These are phyloP conservation scores for Spiraea crenata DNA, from an alignment of 331 rosid genomes.

Conservation along the genomic window DNA sequence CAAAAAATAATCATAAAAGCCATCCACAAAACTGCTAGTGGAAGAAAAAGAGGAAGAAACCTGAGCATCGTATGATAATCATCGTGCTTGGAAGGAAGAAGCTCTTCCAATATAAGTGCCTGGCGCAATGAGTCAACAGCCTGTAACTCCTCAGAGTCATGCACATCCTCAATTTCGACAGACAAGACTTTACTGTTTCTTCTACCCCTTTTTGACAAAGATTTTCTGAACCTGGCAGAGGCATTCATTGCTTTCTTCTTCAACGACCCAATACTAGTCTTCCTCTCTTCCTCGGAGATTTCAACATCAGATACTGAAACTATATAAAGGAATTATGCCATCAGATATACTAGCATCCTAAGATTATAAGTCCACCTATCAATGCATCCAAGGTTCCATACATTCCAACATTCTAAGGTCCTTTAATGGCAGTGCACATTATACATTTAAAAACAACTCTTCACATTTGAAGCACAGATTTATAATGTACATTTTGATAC, in stretches of 20 bases:
- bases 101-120: conserved; percentile 68
- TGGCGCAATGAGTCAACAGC: conserved; percentile 73
- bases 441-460: neutral
- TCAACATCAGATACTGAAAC: conserved; percentile 34
- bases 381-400: neutral
- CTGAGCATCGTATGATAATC: conserved; percentile 92
- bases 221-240: conserved; percentile 59
- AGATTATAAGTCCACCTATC: neutral
- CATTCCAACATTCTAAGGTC: neutral
- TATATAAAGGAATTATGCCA: neutral
- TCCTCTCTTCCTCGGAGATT: conserved; percentile 43
- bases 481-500: neutral
- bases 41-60: conserved; percentile 29
- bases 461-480: neutral
- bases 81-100: conserved; percentile 78
- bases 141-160: conserved; percentile 62
- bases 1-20: neutral
- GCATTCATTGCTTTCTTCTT: conserved; percentile 63
- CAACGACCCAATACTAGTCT: conserved; percentile 44
- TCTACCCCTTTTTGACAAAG: conserved; percentile 57
- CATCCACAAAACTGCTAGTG: neutral
- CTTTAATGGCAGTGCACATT: neutral
- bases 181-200: conserved; percentile 80
- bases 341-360: neutral
- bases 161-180: conserved; percentile 73